These are phyloP conservation scores for Rhododendron williamsianum DNA, from an alignment of 148 eudicot genomes.

Conservation along the genomic window DNA sequence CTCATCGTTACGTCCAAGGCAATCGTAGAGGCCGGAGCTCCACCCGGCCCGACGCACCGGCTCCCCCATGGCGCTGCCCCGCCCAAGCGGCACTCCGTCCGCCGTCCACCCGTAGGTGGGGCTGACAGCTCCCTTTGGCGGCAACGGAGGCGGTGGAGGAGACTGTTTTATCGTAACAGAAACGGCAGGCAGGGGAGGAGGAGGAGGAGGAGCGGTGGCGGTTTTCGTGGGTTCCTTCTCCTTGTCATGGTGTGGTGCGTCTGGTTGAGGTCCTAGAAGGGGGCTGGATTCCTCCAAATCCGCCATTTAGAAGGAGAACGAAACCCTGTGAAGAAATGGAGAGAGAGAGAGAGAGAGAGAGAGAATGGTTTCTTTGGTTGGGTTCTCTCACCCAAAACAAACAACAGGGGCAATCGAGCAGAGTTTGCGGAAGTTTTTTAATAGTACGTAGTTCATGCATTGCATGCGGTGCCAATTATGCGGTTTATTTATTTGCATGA, in stretches of 20 bases:
- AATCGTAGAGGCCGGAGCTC: conserved; percentile 50
- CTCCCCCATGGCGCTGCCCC: conserved; percentile 26
- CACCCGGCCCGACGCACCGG: conserved; percentile 42
- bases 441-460: not conserved
- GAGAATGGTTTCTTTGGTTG: not conserved
- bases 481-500: too few relatives aligned
- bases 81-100: conserved; percentile 50
- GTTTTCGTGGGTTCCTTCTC: not conserved
- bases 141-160: not conserved
- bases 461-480: too few relatives aligned
- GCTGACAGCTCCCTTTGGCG: conserved; percentile 8
- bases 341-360: not conserved
- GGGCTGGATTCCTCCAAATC: conserved; percentile 56
- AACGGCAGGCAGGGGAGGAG: conserved; percentile 13
- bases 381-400: not conserved
- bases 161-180: not conserved
- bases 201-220: conserved; percentile 21
- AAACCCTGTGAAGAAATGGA: not conserved
- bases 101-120: conserved; percentile 52
- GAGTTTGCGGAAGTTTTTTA: not conserved
- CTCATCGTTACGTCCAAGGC: conserved; percentile 66
- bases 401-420: too few relatives aligned
- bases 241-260: not conserved
- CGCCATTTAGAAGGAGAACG: conserved; percentile 25
- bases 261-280: conserved; percentile 29